A percentile compares a stretch with the other conserved stretches of the same genome.
Evolutionary conservation across 1,284 basidiomycete species (phyloP).

Genomic region (Chalciporus sp.): DNA sequence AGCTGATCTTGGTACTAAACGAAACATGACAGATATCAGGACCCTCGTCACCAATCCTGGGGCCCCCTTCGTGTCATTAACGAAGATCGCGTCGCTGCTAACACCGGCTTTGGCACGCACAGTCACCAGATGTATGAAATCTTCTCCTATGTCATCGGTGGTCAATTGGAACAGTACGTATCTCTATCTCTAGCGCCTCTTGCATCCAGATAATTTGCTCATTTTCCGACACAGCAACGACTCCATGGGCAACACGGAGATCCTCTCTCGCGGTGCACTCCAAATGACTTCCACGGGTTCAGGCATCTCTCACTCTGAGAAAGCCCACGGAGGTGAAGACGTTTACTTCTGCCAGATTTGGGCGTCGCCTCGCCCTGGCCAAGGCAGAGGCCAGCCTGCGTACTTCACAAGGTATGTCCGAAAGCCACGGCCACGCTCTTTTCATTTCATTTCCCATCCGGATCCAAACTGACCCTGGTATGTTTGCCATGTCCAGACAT

Average conservation of each 20-base stretch:
- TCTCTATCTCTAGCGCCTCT: background rate
- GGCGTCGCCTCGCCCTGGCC: constrained; percentile 63
- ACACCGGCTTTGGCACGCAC: constrained; percentile 86
- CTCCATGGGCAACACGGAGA: constrained; percentile 87
- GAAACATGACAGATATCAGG: constrained; percentile 56
- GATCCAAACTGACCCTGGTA: background rate
- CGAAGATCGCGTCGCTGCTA: constrained; percentile 83
- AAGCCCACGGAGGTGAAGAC: constrained; percentile 56
- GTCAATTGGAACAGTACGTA: constrained; percentile 76
- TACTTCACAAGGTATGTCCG: constrained; percentile 73
- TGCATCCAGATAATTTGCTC: background rate
- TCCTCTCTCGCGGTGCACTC: constrained; percentile 84
- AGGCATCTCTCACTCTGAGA: constrained; percentile 85
- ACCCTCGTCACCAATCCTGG: constrained; percentile 55
- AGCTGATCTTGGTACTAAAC: background rate
- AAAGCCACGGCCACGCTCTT: background rate
- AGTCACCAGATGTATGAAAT: constrained; percentile 89
- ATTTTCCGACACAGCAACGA: constrained; percentile 59
- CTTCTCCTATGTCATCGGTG: constrained; percentile 84
- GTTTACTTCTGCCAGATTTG: constrained; percentile 92
- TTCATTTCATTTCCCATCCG: background rate
- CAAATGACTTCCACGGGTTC: constrained; percentile 92
- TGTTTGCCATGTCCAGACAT: constrained; percentile 43
- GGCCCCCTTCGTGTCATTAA: constrained; percentile 80
- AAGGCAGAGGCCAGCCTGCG: constrained; percentile 57